Conservation (phyloP, 2,329 filamentous ascomycete genomes). For the Pseudonectria foliicola region DNA sequence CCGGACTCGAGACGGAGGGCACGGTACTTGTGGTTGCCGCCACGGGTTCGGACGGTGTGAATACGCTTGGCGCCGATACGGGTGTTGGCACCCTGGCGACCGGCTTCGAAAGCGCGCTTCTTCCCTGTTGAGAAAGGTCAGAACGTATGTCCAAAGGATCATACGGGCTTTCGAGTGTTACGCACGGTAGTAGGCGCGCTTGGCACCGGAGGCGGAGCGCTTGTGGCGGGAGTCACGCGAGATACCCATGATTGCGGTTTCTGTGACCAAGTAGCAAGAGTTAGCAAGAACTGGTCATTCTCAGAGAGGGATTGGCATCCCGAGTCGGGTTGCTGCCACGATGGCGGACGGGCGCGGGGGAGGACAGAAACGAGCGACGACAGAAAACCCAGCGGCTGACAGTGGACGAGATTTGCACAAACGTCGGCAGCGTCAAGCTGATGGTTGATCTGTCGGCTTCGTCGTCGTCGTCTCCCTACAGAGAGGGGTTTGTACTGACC, state of each 20-base stretch:
- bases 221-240: constrained; percentile 99
- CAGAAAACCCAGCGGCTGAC: constrained; percentile 16
- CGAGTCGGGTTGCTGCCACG: neutral
- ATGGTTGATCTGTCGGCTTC: constrained; percentile 12
- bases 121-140: constrained; percentile 72
- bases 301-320: neutral
- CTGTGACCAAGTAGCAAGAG: constrained; percentile 33
- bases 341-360: too few relatives aligned
- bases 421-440: constrained; percentile 16
- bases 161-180: constrained; percentile 64
- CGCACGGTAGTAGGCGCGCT: constrained; percentile 87
- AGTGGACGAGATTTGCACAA: constrained; percentile 13
- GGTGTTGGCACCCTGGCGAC: constrained; percentile 98
- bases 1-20: constrained; percentile 96
- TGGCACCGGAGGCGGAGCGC: constrained; percentile 97
- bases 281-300: constrained; percentile 12
- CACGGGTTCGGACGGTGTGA: constrained; percentile 93
- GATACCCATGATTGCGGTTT: constrained; percentile 94
- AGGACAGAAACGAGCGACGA: constrained; percentile 4
- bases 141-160: constrained; percentile 55
- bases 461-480: constrained; percentile 4
- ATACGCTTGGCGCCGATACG: constrained; percentile 96
- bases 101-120: constrained; percentile 99
- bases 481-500: constrained; percentile 31
- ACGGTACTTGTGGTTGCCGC: constrained; percentile 99